Base-by-base conservation (phyloP, 805 yeast species). In the Metschnikowia lochheadii region DNA sequence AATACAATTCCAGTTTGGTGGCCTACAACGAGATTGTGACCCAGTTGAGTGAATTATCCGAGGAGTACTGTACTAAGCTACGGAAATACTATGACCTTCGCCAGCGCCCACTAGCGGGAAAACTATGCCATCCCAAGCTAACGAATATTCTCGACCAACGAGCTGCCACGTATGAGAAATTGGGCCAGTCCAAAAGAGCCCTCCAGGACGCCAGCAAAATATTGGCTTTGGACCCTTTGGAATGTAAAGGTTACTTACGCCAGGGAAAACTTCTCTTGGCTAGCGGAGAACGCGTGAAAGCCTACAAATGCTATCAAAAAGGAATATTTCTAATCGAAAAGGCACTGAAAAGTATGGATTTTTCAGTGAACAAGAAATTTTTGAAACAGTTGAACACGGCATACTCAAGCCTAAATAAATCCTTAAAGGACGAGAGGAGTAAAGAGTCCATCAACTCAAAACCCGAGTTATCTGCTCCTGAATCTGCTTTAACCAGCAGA, bases 171-270 rank as follows among this genome's bases (percentile, higher is more conserved):
- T 69, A 62, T 57, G 78, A 77, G 51, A 78, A 76, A 52, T 52
- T 78, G 46, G 58, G 64, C 14, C 44, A 62, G 3, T 59, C 57
- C 0, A 53, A 56, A 8, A 26, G 32, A 29, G 78, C 82, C 0
- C 61, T 70, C 29, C 51, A 53, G 23, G 82, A 78, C 49, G 76
- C 76, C 0, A 56, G 63, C 31, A 54, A 49, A 34, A 54, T 76
- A 40, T 57, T 74, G 3, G 51, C 53, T 13, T 17, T 68, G 2
- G 79, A 77, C 34, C 82, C 81, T 0, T 56, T 72, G 23, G 67
- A 76, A 15, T 76, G 80, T 59, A 79, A 77, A 58, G 81, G 81
- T 1, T 78, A 79, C 54, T 61, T 80, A 35, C 57, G 84, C 34
- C 60, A 64, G 3, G 71, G 75, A 2, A 79, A 78, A 55, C 53